These are phyloP conservation scores for Leptoxyphium fumago DNA, from an alignment of 2,329 filamentous ascomycete species.

Conservation along the genomic window DNA sequence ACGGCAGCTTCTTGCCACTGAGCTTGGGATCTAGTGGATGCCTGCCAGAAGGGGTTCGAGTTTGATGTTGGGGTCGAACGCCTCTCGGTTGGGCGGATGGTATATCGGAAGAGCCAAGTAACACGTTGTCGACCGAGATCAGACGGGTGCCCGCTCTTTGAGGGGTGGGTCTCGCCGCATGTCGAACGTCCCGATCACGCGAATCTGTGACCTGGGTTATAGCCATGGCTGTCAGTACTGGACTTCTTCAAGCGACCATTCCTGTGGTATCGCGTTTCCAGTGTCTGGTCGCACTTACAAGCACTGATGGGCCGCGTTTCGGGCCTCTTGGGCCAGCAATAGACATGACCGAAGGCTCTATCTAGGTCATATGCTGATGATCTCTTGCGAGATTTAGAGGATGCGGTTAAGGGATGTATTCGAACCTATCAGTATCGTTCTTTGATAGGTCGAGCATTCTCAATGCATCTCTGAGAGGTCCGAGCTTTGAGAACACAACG, in stretches of 20 bases:
- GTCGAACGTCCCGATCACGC: neutral
- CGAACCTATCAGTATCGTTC: too few species aligned
- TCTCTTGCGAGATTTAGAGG: neutral
- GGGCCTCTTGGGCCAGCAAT: conserved; percentile 1
- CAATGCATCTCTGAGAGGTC: neutral
- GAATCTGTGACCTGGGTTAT: neutral
- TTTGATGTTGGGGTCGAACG: conserved; percentile 32
- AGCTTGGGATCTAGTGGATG: conserved; percentile 41
- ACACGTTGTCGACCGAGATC: conserved; percentile 83
- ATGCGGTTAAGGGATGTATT: neutral
- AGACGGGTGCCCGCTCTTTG: conserved; percentile 42
- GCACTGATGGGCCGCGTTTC: conserved; percentile 2
- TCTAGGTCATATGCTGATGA: too few species aligned
- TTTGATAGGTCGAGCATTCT: neutral
- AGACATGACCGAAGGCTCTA: conserved; percentile 1
- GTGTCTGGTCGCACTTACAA: neutral
- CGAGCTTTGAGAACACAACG: neutral
- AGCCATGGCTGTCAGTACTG: neutral
- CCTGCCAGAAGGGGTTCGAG: conserved; percentile 33
- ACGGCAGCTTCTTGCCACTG: conserved; percentile 40
- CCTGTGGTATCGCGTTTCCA: too few species aligned
- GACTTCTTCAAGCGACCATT: neutral
- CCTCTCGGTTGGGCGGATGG: conserved; percentile 81
- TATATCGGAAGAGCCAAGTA: conserved; percentile 87
- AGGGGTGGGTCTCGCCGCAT: conserved; percentile 5